phyloP scores from a whole-genome alignment of 495 filamentous ascomycete species.

The Alectoria sarmentosa region DNA sequence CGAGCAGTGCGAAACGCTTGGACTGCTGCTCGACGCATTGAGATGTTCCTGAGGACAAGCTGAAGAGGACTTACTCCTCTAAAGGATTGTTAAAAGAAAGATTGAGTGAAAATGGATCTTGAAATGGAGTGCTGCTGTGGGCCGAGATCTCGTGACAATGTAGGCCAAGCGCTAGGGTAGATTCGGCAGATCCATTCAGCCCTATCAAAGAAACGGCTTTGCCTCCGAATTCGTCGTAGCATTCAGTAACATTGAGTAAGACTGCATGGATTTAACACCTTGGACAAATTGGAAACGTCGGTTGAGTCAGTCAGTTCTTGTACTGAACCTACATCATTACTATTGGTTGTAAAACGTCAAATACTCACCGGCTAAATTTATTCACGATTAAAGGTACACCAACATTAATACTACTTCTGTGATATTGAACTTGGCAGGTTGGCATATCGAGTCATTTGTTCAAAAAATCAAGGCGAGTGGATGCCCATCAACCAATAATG shows the following conservation, averaged over 20 bases:
- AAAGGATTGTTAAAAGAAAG: not conserved
- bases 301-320: not conserved
- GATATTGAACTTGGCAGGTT: not conserved
- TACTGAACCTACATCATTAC: too few relatives aligned
- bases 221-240: not conserved
- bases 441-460: not conserved
- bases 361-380: not conserved
- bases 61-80: not conserved
- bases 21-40: constrained; percentile 60
- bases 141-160: constrained; percentile 11
- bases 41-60: constrained; percentile 13
- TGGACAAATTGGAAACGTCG: not conserved
- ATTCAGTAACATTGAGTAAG: not conserved
- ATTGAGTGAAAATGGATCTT: not conserved
- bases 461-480: not conserved
- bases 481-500: constrained; percentile 47
- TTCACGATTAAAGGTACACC: not conserved
- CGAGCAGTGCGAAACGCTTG: constrained; percentile 57
- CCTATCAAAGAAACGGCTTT: not conserved
- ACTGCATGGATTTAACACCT: not conserved
- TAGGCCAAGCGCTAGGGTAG: constrained; percentile 4
- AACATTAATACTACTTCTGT: not conserved
- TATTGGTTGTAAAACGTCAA: not conserved
- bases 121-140: not conserved
- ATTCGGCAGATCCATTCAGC: constrained; percentile 1